Base-by-base conservation (phyloP, 2,329 filamentous ascomycete genomes). In the Seiridium cupressi region DNA sequence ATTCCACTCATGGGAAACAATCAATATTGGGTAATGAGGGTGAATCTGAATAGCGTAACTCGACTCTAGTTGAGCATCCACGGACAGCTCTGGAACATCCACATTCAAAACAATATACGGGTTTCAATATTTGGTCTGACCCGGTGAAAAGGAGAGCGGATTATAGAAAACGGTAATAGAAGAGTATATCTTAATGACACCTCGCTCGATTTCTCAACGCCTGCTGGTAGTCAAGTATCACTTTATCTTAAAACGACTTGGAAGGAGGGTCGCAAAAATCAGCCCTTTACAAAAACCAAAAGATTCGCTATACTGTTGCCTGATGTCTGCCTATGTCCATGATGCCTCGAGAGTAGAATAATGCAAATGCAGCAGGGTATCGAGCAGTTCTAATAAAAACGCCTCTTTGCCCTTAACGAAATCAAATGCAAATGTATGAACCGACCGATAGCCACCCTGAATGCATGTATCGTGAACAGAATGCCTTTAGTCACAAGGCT, bases 311-410 rank as follows among this genome's bases (percentile, higher is more conserved):
- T 58, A 58, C 46, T 46, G 42, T 58, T 18, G 40, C 44, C 34
- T 59, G 49, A 54, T 51, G 49, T 55, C 18, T 61, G 54, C 54
- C 48, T 34, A 40, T 48, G 51, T 57, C 47, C 57, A 51, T 46
- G 51, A 59, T 51, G 61, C 58, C 61, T 60, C 26, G 8, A 36
- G 35, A 42, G 46, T 44, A 58, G 61, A 70, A 64, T 72, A 72
- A 72, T 70, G 68, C 68, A 68, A 71, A 72, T 70, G 72, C 72
- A 68, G 68, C 64, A 71, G 73, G 73, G 73, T 75, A 75, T 75
- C 73, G 71, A 74, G 65, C 71, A 74, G 68, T 63, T 69, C 64
- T 66, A 62, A 62, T 47, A 62, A 62, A 57, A 72, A 72, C 70
- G 69, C 70, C 71, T 63, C 58, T 11, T 59, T 62, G 69, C 72